These are phyloP conservation scores for Epichloe brachyelytri DNA, from an alignment of 2,329 filamentous ascomycete species.

Conservation along the genomic window DNA sequence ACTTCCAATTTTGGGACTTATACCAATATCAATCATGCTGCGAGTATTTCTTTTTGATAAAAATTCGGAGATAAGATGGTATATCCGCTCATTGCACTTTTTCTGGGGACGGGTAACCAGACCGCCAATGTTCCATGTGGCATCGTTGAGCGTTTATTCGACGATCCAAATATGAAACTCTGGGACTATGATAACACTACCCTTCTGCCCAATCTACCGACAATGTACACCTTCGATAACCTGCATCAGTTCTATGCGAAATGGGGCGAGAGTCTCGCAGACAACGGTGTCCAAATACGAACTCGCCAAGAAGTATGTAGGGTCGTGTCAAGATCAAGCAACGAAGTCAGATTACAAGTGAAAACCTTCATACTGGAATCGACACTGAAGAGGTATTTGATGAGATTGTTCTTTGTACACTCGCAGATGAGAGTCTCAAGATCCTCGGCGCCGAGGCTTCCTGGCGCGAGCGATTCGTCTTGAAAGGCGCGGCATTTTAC, in stretches of 20 bases:
- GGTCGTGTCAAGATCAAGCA: conserved; percentile 36
- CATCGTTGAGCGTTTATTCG: conserved; percentile 48
- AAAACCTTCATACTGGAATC: conserved; percentile 35
- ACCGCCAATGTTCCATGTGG: conserved; percentile 58
- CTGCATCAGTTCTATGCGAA: conserved; percentile 46
- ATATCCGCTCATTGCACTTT: conserved; percentile 58
- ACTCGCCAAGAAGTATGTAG: conserved; percentile 42
- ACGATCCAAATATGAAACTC: conserved; percentile 45
- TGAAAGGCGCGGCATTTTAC: conserved; percentile 57
- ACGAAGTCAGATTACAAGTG: conserved; percentile 39
- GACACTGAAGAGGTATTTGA: conserved; percentile 44
- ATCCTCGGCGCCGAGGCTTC: conserved; percentile 45
- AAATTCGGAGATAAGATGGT: conserved; percentile 62
- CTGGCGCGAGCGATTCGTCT: conserved; percentile 50
- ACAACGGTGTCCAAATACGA: conserved; percentile 42
- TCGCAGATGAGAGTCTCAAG: conserved; percentile 50
- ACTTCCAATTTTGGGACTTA: conserved; percentile 44
- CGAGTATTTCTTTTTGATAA: conserved; percentile 55
- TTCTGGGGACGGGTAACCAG: conserved; percentile 63
- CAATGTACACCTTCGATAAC: conserved; percentile 55
- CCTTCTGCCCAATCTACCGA: conserved; percentile 44
- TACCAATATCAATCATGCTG: conserved; percentile 53
- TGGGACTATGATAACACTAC: conserved; percentile 46
- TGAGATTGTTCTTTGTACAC: conserved; percentile 52
- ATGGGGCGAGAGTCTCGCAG: conserved; percentile 41